Conservation (phyloP, 257 asterid species). For the Primulina eburnea region DNA sequence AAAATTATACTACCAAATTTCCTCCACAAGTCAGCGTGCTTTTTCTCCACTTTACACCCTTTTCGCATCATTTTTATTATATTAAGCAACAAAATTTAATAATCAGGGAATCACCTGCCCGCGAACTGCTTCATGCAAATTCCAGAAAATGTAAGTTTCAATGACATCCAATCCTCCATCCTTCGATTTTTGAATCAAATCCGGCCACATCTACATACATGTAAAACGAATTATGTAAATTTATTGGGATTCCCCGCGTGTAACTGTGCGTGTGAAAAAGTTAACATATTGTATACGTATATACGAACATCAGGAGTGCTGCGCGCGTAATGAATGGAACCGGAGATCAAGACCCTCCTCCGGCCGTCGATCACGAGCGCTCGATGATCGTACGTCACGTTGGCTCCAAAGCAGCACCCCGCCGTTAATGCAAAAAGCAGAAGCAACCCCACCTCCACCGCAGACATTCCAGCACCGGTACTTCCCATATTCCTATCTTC, state of each 20-base stretch:
- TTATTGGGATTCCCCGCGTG: too few species aligned
- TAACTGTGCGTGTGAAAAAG: not conserved
- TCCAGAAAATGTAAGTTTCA: slow-evolving; percentile 38
- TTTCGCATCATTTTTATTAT: too few species aligned
- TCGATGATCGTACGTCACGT: slow-evolving; percentile 74
- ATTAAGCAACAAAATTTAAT: too few species aligned
- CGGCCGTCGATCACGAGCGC: slow-evolving; percentile 64
- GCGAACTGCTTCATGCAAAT: too few species aligned
- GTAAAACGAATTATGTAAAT: too few species aligned
- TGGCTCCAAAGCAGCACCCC: slow-evolving; percentile 47
- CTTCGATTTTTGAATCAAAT: slow-evolving; percentile 71
- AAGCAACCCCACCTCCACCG: slow-evolving; percentile 18
- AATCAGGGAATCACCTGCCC: too few species aligned
- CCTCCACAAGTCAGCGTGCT: not conserved
- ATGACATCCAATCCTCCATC: slow-evolving; percentile 84
- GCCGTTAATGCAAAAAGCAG: slow-evolving; percentile 30
- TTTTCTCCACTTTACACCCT: too few species aligned
- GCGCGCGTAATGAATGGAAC: slow-evolving; percentile 79
- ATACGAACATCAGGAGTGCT: slow-evolving; percentile 67
- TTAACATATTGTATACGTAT: not conserved
- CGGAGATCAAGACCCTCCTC: slow-evolving; percentile 56
- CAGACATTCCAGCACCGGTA: slow-evolving; percentile 10
- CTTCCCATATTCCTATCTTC: not conserved
- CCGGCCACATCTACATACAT: slow-evolving; percentile 82
- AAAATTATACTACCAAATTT: slow-evolving; percentile 64